Conservation (phyloP, 2,329 filamentous ascomycete genomes). For the Fusarium buxicola region DNA sequence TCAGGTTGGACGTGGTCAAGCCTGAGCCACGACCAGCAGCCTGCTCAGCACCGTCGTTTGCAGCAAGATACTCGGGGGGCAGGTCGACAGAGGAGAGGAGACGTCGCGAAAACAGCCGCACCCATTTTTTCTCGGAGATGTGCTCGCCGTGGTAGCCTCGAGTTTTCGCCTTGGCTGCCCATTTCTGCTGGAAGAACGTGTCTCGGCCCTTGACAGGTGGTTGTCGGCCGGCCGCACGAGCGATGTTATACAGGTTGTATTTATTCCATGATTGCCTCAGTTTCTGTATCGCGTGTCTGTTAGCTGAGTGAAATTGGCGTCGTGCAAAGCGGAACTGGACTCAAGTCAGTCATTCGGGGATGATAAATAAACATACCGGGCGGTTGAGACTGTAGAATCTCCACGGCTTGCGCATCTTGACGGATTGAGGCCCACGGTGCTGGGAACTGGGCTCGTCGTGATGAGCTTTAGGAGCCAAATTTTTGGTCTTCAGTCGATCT, state of each 20-base stretch:
- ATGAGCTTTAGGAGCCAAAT: conserved; percentile 45
- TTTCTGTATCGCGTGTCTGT: conserved; percentile 69
- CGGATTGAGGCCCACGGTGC: conserved; percentile 46
- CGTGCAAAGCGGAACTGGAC: conserved; percentile 2
- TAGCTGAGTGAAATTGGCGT: conserved; percentile 30
- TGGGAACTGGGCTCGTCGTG: conserved; percentile 43
- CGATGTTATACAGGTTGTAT: conserved; percentile 93
- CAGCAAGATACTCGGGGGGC: conserved; percentile 82
- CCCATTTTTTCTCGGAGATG: conserved; percentile 92
- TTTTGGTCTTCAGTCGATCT: conserved; percentile 46
- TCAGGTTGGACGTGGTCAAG: conserved; percentile 50
- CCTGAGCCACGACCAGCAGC: conserved; percentile 88
- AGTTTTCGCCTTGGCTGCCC: conserved; percentile 84
- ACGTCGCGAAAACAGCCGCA: conserved; percentile 88
- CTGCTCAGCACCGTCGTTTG: conserved; percentile 83
- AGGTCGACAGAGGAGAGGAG: conserved; percentile 88
- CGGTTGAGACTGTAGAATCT: conserved; percentile 76
- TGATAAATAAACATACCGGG: conserved; percentile 62
- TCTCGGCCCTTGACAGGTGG: conserved; percentile 49
- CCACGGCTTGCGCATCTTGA: conserved; percentile 65
- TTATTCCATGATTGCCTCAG: conserved; percentile 97
- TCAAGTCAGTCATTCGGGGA: conserved; percentile 9
- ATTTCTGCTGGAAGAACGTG: conserved; percentile 99
- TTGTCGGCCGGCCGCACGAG: conserved; percentile 51
- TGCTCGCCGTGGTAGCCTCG: conserved; percentile 96